Conservation (phyloP, 139 green algal species). For the Asterochloris sp. region DNA sequence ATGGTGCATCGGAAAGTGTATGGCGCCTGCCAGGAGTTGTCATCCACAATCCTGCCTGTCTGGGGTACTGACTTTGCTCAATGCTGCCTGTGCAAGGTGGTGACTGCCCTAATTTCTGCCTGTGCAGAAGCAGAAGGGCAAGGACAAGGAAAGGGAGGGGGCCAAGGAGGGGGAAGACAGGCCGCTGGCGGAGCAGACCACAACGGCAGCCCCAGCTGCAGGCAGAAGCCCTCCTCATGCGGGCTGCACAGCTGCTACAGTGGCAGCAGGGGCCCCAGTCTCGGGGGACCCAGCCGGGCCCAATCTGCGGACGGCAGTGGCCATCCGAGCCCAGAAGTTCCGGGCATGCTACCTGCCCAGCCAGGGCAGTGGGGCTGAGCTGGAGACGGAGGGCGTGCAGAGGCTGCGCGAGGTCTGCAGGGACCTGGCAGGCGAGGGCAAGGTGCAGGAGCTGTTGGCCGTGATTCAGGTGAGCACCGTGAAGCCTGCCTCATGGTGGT, state of each 20-base stretch:
- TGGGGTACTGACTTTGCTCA: too few species aligned
- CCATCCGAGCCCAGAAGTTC: constrained; percentile 15
- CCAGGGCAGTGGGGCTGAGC: background rate
- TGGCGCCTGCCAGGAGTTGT: too few species aligned
- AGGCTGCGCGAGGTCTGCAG: constrained; percentile 45
- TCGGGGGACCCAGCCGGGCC: background rate
- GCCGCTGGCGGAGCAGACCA: too few species aligned
- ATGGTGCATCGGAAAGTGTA: too few species aligned
- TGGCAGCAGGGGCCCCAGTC: too few species aligned
- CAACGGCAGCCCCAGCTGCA: too few species aligned
- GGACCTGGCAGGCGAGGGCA: constrained; percentile 20
- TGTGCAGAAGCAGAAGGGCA: constrained; percentile 8
- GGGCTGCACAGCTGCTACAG: too few species aligned
- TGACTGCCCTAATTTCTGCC: too few species aligned
- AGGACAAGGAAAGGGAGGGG: background rate
- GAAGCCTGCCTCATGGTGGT: too few species aligned
- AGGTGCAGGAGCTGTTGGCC: constrained; percentile 40
- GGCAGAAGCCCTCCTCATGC: too few species aligned
- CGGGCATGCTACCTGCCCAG: constrained; percentile 7
- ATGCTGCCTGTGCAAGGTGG: too few species aligned
- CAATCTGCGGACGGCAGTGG: constrained; percentile 8
- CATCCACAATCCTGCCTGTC: too few species aligned
- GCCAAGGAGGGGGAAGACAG: background rate
- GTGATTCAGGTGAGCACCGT: background rate
- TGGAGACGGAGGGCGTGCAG: constrained; percentile 45